Evolutionary conservation across 345 rosid genomes (phyloP), one percentile per base, ranked within the genome.

Genomic region (Bretschneidera sinensis): DNA sequence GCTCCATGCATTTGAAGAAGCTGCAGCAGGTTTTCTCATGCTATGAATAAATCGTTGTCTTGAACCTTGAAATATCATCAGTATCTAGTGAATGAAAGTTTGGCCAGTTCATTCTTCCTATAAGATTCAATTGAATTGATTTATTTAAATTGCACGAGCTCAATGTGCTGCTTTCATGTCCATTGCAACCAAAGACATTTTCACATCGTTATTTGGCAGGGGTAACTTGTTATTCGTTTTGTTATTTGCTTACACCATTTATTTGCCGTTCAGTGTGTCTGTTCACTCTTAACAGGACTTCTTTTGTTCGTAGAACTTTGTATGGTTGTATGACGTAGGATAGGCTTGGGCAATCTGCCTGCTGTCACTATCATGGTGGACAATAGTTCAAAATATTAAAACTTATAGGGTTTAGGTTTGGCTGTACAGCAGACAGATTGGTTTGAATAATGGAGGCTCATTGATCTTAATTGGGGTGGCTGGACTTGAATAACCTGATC

Each of bases 141-240:
- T 51, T 48, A 20, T 63, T 76, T 43, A 57, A 60, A 66, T 39
- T 69, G 61, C 89, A 91, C 97, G 95, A 90, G 66, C 95, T 94
- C 57, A 80, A 74, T 68, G 47, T 57, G 19, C 63, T 79, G 20
- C 80, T 94, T 74, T 83, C 96, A 61, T 76, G 63, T 45, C 97
- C 96, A 9, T 71, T 94, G 81, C 92, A 83, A 67, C 97, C 96
- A 20, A 88, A 77, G 55, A 70, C 88, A 61, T 88, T 94, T 78
- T 94, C 99, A 24, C 85, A 75, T 72, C 88, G 87, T 54, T 92
- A 80, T 78, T 85, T 83, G 72, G 90, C 99, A 3, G 99, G 94
- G 86, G 99, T 90, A 79, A 71, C 53, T 70, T 63, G 25, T 34
- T 15, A 14, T 57, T n/a, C 20, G 1, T 54, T 51, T n/a, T 21